These are phyloP conservation scores for Protomyces inundatus DNA, from an alignment of 1,139 yeast genomes.

Conservation along the genomic window DNA sequence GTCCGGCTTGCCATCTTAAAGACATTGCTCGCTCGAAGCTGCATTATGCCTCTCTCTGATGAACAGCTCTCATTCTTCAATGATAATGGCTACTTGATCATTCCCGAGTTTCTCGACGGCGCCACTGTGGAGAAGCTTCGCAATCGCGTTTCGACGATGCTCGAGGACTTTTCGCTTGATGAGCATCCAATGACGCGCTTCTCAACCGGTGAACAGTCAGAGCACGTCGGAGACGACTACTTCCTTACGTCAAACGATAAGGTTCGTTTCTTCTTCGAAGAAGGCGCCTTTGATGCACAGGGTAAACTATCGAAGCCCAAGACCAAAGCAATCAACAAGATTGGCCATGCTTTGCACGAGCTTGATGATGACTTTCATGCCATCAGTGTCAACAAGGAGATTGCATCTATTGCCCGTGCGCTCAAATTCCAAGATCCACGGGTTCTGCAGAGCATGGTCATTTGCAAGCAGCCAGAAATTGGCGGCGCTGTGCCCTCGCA, in stretches of 20 bases:
- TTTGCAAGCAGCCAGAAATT: conserved; percentile 69
- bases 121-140: conserved; percentile 45
- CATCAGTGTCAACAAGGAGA: conserved; percentile 51
- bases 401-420: conserved; percentile 50
- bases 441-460: conserved; percentile 72
- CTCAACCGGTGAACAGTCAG: conserved; percentile 49
- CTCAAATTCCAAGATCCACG: conserved; percentile 59
- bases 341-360: conserved; percentile 73
- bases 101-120: conserved; percentile 51
- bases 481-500: conserved; percentile 78
- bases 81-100: conserved; percentile 58
- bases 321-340: conserved; percentile 61
- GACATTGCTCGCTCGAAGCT: not conserved
- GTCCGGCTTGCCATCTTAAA: too few relatives aligned
- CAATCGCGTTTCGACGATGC: conserved; percentile 45
- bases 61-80: conserved; percentile 43
- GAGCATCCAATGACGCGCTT: conserved; percentile 70
- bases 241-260: conserved; percentile 67
- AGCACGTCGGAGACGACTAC: conserved; percentile 68
- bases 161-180: conserved; percentile 49
- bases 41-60: conserved; percentile 5
- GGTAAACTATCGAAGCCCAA: conserved; percentile 53
- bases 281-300: conserved; percentile 56
- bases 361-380: conserved; percentile 47
- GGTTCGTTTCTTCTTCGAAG: conserved; percentile 64